Conservation (phyloP, 305 asterid species). For the Solanum chacoense region DNA sequence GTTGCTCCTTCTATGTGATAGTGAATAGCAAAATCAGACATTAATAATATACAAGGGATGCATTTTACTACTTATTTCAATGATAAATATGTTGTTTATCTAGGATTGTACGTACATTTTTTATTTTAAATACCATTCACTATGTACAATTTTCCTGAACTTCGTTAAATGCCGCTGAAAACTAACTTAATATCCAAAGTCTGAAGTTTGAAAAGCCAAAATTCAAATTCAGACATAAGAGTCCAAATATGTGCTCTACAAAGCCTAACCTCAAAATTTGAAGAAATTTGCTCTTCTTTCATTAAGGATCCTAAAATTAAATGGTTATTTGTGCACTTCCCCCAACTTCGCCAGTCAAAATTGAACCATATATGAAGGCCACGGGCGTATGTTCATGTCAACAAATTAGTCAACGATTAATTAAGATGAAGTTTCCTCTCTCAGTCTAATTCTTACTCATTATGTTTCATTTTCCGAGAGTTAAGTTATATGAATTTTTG, state of each 20-base stretch:
- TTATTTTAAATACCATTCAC: too few species aligned
- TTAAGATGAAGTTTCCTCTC: not conserved
- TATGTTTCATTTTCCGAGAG: not conserved
- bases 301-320: not conserved
- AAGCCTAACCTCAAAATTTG: not conserved
- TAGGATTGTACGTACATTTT: too few species aligned
- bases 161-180: not conserved
- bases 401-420: not conserved
- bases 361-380: not conserved
- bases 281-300: not conserved
- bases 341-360: not conserved
- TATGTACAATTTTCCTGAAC: too few species aligned
- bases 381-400: too few species aligned
- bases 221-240: not conserved
- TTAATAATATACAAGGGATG: not conserved
- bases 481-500: not conserved
- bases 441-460: not conserved
- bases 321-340: not conserved
- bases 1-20: not conserved
- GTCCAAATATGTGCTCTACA: not conserved
- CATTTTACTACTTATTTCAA: not conserved
- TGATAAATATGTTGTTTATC: not conserved
- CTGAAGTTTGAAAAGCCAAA: not conserved
- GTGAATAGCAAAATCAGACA: not conserved
- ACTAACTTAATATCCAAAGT: not conserved